These are phyloP conservation scores for Dendrobium catenatum DNA, from an alignment of 106 monocot species.

Conservation along the genomic window DNA sequence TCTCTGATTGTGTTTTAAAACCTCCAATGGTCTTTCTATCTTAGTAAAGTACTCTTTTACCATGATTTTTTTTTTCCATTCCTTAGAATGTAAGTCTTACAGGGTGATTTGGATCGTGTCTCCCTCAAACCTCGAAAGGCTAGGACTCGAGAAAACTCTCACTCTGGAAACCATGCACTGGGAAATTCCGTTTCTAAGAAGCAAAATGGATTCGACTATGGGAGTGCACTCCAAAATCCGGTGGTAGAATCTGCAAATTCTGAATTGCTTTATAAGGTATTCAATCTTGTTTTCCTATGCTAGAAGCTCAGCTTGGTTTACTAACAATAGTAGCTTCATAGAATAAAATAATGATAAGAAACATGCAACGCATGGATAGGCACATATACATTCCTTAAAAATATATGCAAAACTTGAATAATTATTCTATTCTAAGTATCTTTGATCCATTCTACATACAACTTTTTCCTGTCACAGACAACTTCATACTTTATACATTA, in stretches of 20 bases:
- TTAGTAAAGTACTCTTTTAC: not conserved
- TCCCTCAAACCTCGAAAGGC: conserved; percentile 19
- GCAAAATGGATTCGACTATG: conserved; percentile 33
- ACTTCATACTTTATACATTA: not conserved
- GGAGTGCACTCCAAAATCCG: conserved; percentile 20
- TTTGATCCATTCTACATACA: not conserved
- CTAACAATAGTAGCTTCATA: not conserved
- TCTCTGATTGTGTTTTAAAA: not conserved
- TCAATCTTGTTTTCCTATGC: conserved; percentile 8
- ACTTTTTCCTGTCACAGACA: not conserved
- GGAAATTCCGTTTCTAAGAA: conserved; percentile 23
- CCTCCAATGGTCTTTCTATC: not conserved
- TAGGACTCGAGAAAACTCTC: conserved; percentile 21
- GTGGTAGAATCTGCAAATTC: conserved; percentile 15
- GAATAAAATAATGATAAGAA: not conserved
- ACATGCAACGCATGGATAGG: not conserved
- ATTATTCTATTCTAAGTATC: not conserved
- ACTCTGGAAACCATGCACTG: conserved; percentile 26
- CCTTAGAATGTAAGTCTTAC: not conserved
- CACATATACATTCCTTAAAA: not conserved
- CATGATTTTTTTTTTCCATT: not conserved
- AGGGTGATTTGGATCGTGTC: conserved; percentile 28
- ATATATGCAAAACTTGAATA: not conserved
- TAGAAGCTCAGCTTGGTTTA: not conserved
- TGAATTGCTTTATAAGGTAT: conserved; percentile 29